Evolutionary conservation across 2,329 filamentous ascomycete genomes (phyloP).

Genomic region (Talaromyces funiculosus): DNA sequence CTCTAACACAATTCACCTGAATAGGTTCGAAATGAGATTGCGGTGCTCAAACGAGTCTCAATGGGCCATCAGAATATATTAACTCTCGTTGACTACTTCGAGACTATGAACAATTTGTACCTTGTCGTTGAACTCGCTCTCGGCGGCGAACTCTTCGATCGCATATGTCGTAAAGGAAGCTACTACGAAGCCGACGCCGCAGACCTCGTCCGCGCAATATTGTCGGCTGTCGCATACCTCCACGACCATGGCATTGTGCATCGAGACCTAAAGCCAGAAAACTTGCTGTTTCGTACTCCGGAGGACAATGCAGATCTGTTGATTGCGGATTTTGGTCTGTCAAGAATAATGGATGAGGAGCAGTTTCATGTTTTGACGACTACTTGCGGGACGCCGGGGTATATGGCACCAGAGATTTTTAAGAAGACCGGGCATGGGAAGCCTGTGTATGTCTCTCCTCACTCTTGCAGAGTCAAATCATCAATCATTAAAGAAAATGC

Average conservation of each 20-base stretch:
- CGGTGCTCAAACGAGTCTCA: slow-evolving; percentile 93
- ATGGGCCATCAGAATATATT: slow-evolving; percentile 99
- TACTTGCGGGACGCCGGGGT: slow-evolving; percentile 94
- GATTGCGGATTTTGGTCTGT: slow-evolving; percentile 94
- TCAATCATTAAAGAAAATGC: not conserved
- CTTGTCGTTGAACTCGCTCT: slow-evolving; percentile 95
- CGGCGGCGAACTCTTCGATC: slow-evolving; percentile 94
- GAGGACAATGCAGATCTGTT: slow-evolving; percentile 96
- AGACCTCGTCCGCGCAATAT: slow-evolving; percentile 86
- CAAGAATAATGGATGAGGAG: slow-evolving; percentile 97
- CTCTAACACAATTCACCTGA: not conserved
- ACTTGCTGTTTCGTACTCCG: slow-evolving; percentile 90
- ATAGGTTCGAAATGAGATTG: slow-evolving; percentile 94
- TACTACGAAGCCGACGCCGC: slow-evolving; percentile 98
- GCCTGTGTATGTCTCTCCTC: slow-evolving; percentile 60
- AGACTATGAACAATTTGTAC: slow-evolving; percentile 99
- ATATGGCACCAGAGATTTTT: slow-evolving; percentile 99
- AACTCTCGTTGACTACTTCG: slow-evolving; percentile 97
- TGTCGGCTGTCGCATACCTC: slow-evolving; percentile 96
- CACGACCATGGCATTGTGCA: slow-evolving; percentile 99
- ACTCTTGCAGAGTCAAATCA: not conserved
- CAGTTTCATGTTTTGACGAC: slow-evolving; percentile 97
- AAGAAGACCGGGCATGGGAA: slow-evolving; percentile 98
- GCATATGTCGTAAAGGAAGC: slow-evolving; percentile 95
- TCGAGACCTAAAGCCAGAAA: slow-evolving; percentile 95